Conservation (phyloP, 106 monocot genomes). For the Allium sativum region DNA sequence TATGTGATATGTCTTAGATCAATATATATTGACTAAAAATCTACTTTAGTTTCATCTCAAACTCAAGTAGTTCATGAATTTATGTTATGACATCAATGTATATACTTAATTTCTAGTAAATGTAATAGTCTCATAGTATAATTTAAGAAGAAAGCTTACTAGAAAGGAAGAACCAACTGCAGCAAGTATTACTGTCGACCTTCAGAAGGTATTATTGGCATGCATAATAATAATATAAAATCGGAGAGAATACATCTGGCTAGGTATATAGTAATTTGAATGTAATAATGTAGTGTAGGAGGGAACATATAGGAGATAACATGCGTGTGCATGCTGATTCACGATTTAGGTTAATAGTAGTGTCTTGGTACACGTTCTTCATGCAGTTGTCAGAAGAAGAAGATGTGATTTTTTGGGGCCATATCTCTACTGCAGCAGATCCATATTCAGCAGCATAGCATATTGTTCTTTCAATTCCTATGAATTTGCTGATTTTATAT, state of each 20-base stretch:
- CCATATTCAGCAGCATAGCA: too few relatives aligned
- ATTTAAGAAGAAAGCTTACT: neutral
- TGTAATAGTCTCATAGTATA: too few relatives aligned
- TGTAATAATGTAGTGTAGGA: neutral
- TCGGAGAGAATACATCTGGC: neutral
- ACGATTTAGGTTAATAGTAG: constrained; percentile 7
- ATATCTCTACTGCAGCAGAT: too few relatives aligned
- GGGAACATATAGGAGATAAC: neutral
- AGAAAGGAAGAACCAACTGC: neutral
- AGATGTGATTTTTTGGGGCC: constrained; percentile 5
- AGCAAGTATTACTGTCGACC: too few relatives aligned
- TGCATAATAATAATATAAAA: neutral
- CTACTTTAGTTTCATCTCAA: too few relatives aligned
- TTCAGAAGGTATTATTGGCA: neutral
- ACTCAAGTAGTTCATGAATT: too few relatives aligned
- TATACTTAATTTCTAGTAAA: too few relatives aligned
- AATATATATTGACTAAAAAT: too few relatives aligned
- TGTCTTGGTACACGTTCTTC: constrained; percentile 6
- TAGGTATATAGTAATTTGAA: neutral
- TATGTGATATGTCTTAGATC: too few relatives aligned
- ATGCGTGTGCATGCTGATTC: neutral
- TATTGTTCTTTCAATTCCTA: too few relatives aligned
- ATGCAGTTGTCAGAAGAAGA: constrained; percentile 2
- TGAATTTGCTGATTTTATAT: too few relatives aligned
- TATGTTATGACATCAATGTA: too few relatives aligned